A percentile compares a stretch with the other conserved stretches of the same genome.
Conservation (phyloP, 805 yeast genomes). For the Saccharomycopsis microspora region DNA sequence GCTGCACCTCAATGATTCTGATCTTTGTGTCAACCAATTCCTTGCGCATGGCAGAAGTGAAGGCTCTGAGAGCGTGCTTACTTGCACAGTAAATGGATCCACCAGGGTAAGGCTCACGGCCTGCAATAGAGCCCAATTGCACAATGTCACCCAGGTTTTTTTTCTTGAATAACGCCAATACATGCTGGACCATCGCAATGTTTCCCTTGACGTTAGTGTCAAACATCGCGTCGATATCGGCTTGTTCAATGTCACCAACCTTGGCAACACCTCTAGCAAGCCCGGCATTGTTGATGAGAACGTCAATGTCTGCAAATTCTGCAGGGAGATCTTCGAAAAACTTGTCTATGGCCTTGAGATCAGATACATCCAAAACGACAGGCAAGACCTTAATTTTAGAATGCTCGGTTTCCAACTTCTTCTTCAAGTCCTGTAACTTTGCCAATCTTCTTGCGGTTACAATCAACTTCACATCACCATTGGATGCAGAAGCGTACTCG, state of each 20-base stretch:
- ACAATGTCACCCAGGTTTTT: constrained; percentile 44
- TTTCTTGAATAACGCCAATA: constrained; percentile 30
- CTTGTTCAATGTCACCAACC: constrained; percentile 28
- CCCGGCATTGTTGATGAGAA: constrained; percentile 53
- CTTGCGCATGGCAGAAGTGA: constrained; percentile 52
- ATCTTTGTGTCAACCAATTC: constrained; percentile 62
- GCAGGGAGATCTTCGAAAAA: constrained; percentile 36
- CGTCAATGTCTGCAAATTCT: constrained; percentile 48
- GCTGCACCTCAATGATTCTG: constrained; percentile 56
- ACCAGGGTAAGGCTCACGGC: constrained; percentile 59
- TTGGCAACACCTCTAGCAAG: constrained; percentile 34
- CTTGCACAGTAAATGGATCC: constrained; percentile 66
- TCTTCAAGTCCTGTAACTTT: constrained; percentile 65
- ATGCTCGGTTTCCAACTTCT: constrained; percentile 74
- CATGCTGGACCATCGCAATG: constrained; percentile 33
- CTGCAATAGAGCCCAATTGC: constrained; percentile 61
- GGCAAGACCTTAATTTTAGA: constrained; percentile 35
- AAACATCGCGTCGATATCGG: constrained; percentile 32
- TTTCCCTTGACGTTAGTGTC: constrained; percentile 37
- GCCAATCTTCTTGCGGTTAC: constrained; percentile 69
- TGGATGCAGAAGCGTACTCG: constrained; percentile 63
- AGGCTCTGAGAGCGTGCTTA: constrained; percentile 50
- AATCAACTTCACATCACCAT: constrained; percentile 59
- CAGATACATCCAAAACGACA: constrained; percentile 45
- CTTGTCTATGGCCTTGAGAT: constrained; percentile 35